phyloP scores from a whole-genome alignment of 805 yeast species.

The Cyberlindnera misumaiensis region DNA sequence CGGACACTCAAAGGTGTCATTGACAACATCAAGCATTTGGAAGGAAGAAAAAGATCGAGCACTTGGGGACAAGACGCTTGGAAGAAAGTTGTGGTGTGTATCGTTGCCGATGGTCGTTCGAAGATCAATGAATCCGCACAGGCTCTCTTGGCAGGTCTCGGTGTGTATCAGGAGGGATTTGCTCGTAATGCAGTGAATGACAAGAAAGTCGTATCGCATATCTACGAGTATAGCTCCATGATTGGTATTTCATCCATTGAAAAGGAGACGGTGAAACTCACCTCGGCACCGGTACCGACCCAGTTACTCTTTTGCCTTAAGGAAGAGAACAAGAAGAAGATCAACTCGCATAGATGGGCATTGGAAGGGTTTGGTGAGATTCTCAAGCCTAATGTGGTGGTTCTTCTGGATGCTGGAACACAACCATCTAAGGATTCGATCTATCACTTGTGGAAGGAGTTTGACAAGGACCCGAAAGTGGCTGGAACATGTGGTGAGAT shows the following conservation, averaged over 20 bases:
- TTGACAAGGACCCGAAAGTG: constrained; percentile 64
- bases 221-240: constrained; percentile 90
- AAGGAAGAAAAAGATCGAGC: constrained; percentile 54
- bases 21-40: constrained; percentile 73
- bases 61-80: constrained; percentile 95
- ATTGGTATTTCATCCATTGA: constrained; percentile 71
- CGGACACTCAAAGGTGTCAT: constrained; percentile 87
- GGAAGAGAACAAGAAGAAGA: constrained; percentile 82
- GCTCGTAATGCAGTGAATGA: constrained; percentile 89
- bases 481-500: constrained; percentile 99
- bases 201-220: constrained; percentile 73
- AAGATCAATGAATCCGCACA: constrained; percentile 74
- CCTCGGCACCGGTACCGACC: constrained; percentile 68
- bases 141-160: constrained; percentile 77
- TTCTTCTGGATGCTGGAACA: constrained; percentile 90
- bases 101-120: constrained; percentile 88
- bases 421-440: constrained; percentile 80
- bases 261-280: constrained; percentile 58
- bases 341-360: constrained; percentile 96
- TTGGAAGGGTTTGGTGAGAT: constrained; percentile 86
- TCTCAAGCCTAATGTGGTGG: constrained; percentile 74
- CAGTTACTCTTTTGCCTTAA: constrained; percentile 86
- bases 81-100: constrained; percentile 87
- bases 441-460: constrained; percentile 85
- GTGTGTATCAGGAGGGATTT: constrained; percentile 92